These are phyloP conservation scores for Chlamydomonas urium DNA, from an alignment of 139 green algal species.

Conservation along the genomic window DNA sequence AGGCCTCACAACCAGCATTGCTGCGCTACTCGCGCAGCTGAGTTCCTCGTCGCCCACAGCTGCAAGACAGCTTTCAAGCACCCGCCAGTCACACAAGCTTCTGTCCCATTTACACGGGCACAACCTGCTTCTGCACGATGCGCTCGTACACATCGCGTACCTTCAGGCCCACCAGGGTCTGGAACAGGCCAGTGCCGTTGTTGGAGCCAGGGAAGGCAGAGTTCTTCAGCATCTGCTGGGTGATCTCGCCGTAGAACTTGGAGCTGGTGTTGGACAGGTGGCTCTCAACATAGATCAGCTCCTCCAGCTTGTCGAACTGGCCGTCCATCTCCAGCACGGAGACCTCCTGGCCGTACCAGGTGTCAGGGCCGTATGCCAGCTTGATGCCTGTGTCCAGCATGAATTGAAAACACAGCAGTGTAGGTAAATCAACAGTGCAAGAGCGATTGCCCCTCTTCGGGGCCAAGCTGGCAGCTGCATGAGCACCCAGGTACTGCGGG, in stretches of 20 bases:
- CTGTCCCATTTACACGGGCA: constrained; percentile 23
- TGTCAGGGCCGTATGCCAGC: constrained; percentile 91
- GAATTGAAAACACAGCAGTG: not conserved
- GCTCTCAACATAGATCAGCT: constrained; percentile 99
- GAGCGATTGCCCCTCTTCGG: too few species aligned
- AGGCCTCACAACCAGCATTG: too few species aligned
- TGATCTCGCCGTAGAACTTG: constrained; percentile 99
- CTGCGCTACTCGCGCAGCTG: too few species aligned
- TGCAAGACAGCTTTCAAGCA: too few species aligned
- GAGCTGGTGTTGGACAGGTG: constrained; percentile 94
- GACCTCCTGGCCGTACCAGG: constrained; percentile 79
- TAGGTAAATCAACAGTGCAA: not conserved
- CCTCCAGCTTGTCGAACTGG: constrained; percentile 99
- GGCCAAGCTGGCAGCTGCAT: too few species aligned
- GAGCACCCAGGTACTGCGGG: too few species aligned
- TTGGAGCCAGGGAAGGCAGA: constrained; percentile 93
- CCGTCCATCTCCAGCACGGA: constrained; percentile 97
- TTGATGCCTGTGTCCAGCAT: constrained; percentile 70
- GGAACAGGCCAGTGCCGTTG: constrained; percentile 99
- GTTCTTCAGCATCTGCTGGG: constrained; percentile 99
- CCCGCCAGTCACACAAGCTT: too few species aligned
- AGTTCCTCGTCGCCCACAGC: too few species aligned
- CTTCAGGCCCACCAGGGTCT: constrained; percentile 96
- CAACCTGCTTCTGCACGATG: constrained; percentile 78
- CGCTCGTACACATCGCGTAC: constrained; percentile 94